Evolutionary conservation across 352 stramenopile genomes (phyloP).

Genomic region (Globisporangium cederbergense): DNA sequence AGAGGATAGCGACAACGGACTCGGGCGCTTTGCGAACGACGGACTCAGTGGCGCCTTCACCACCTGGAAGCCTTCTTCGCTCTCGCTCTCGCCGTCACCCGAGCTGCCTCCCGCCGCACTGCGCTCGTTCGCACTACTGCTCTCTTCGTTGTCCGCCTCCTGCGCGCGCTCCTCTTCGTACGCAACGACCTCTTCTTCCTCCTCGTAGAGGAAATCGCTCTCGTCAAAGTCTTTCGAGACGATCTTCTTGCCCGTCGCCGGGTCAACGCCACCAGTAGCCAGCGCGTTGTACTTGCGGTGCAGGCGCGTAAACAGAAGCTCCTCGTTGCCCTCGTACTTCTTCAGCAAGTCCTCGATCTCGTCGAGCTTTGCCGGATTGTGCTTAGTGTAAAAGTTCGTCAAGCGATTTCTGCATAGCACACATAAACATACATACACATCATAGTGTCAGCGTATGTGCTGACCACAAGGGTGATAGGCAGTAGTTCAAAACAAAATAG

Average conservation of each 20-base stretch:
- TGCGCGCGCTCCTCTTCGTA: constrained; percentile 27
- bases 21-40: constrained; percentile 14
- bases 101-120: constrained; percentile 15
- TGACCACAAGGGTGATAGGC: not conserved
- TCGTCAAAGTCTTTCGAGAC: constrained; percentile 37
- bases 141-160: constrained; percentile 29
- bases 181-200: constrained; percentile 37
- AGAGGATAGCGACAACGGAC: constrained; percentile 7
- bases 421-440: constrained; percentile 5
- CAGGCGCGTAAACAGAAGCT: constrained; percentile 70
- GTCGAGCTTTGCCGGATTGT: constrained; percentile 67
- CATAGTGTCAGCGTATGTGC: not conserved
- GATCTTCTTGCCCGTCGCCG: constrained; percentile 23
- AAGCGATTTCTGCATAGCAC: constrained; percentile 24
- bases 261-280: constrained; percentile 22
- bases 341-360: constrained; percentile 60
- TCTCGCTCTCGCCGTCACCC: constrained; percentile 23
- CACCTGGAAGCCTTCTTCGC: constrained; percentile 42
- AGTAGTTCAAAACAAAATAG: not conserved
- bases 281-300: constrained; percentile 80
- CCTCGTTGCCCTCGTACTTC: constrained; percentile 78
- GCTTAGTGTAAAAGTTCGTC: constrained; percentile 64
- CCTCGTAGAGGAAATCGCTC: constrained; percentile 45
- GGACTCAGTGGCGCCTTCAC: constrained; percentile 25
- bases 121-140: constrained; percentile 17